Base-by-base conservation (phyloP, 2,329 filamentous ascomycete genomes). In the Cladosporium sp. region DNA sequence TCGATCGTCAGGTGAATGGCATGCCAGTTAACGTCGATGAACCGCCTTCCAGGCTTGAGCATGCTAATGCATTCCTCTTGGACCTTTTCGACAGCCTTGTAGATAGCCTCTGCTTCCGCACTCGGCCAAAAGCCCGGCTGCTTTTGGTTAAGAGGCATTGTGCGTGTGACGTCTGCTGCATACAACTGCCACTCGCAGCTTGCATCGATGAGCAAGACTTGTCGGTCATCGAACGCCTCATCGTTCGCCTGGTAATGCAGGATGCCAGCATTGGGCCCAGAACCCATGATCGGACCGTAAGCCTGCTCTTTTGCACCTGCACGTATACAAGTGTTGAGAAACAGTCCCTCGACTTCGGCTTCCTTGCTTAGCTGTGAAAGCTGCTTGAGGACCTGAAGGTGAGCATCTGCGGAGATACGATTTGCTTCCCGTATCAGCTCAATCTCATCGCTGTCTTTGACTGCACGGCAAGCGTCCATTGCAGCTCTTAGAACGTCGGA, bases 201-300 rank as follows among this genome's bases (percentile, higher is more conserved):
- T 1, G 93, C 92, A 71, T 99, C 93, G 4, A 99, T 79, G 19
- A 95, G 86, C 34, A 97, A 77, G 30, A 92, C 81, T 68, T 92
- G 85, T 59, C 87, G 83, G 25, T 87, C 85, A 2, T 76, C 76
- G 17, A 97, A 82, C 1, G 85, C 75, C 66, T 88, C 82, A 67
- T 95, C 82, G 71, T 99, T 97, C 55, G 82, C 84, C 43, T 84
- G 82, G 73, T 99, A 99, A 74, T 99, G 94, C 40, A 97, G 78
- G 0, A 89, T 92, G 14, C 88, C 86, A 5, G 89, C 92, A 69
- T 94, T 94, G n/a, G 80, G 71, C 1, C 93, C 93, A 1, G 88
- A 85, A 1, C 89, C 93, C 47, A 90, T 90, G 66, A 99, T 97
- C n/a, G 92, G 84, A 49, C 87, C 84, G 71, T 99, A 99, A 0